A percentile compares a stretch with the other conserved stretches of the same genome.
These are phyloP conservation scores for Calonectria hawksworthii DNA, from an alignment of 2,329 filamentous ascomycete species.

Conservation along the genomic window DNA sequence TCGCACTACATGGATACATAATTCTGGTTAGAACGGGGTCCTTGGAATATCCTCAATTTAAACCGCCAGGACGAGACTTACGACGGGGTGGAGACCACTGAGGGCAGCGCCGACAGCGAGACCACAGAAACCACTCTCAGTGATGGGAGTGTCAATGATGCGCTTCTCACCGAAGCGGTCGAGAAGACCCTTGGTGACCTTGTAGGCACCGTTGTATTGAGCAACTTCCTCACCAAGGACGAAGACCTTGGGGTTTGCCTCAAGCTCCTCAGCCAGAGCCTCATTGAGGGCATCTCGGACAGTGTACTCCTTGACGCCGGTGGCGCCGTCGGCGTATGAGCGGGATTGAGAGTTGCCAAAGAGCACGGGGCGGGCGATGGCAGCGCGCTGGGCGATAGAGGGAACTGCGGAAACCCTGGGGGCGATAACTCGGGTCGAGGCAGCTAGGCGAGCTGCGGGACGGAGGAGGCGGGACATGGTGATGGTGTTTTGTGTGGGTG, in stretches of 20 bases:
- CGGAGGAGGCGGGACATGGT: constrained; percentile 67
- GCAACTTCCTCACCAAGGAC: constrained; percentile 97
- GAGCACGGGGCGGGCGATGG: constrained; percentile 54
- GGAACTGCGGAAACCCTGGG: constrained; percentile 52
- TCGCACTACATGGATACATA: constrained; percentile 75
- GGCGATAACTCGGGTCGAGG: constrained; percentile 56
- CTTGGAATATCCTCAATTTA: background rate
- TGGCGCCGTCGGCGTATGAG: constrained; percentile 67
- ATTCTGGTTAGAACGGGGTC: constrained; percentile 24
- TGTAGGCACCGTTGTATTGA: constrained; percentile 99
- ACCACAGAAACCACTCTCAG: constrained; percentile 95
- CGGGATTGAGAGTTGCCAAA: constrained; percentile 62
- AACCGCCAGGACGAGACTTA: constrained; percentile 64
- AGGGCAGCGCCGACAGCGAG: constrained; percentile 95
- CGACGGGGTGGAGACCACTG: constrained; percentile 92
- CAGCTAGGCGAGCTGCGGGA: constrained; percentile 64
- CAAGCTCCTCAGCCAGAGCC: constrained; percentile 97
- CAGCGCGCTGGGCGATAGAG: constrained; percentile 55
- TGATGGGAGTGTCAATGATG: constrained; percentile 98
- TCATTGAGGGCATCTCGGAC: constrained; percentile 98
- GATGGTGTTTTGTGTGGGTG: constrained; percentile 33
- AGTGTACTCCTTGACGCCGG: constrained; percentile 89
- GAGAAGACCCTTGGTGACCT: constrained; percentile 97
- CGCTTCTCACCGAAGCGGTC: constrained; percentile 98
- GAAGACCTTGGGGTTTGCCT: constrained; percentile 94